Base-by-base conservation (phyloP, 306 rosid genomes). In the Vigna nakashimae region DNA sequence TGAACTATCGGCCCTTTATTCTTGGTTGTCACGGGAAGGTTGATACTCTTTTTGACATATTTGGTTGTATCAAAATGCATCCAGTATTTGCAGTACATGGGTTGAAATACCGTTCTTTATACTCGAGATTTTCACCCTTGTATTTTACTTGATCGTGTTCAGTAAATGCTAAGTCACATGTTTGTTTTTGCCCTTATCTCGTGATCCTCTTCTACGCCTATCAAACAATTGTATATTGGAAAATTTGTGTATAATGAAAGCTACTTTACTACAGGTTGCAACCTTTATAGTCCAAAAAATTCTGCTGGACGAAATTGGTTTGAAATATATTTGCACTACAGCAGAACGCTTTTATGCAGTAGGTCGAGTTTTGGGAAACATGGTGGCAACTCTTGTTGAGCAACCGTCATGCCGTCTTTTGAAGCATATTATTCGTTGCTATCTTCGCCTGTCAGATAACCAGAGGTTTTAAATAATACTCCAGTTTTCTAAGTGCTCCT, bases 381-480 rank as follows among this genome's bases (percentile, higher is more conserved):
- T 90, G 96, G 86, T 91, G 34, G 86, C 82, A 66, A 64, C 86
- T 78, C 89, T 85, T 60, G 87, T 91, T 3, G 93, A 87, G 52
- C 90, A 90, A 58, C 92, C 91, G n/a, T 86, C 98, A 8, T 69
- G 90, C 7, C 94, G 97, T 71, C 89, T 91, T 7, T 71, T 90
- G 78, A 90, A 91, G 66, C 88, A 87, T 82, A 87, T 90, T 4
- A 81, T 93, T 34, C 84, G 90, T 16, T 91, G 97, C 32, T 91
- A 93, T 76, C 89, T 85, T 78, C 94, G 92, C 30, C 82, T 91
- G 38, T 89, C 97, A 3, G 88, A 91, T 20, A 86, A 90, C 52
- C 81, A 77, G 20, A 91, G 93, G 98, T 94, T 49, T 57, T 76
- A 79, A 46, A 71, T 17, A 69, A 12, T 32, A 57, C 45, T 51